Percentiles rank a stretch among this genome's conserved stretches.
Conservation (phyloP, 2,329 filamentous ascomycete genomes). For the Cytospora piceicola region DNA sequence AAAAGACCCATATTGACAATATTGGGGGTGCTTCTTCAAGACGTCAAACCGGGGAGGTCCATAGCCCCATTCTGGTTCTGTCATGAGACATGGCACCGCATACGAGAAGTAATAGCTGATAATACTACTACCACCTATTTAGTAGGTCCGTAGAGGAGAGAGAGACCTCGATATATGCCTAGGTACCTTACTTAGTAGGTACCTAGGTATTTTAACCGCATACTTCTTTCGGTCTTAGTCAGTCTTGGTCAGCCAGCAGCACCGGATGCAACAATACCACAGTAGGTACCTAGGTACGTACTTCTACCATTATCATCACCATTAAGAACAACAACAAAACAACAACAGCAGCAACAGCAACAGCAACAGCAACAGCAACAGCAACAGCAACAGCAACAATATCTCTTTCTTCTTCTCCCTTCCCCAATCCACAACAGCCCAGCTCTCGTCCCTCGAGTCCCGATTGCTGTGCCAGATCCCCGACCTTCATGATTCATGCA, state of each 20-base stretch:
- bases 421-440: not conserved
- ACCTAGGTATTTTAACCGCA: no score
- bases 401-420: not conserved
- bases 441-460: conserved; percentile 1
- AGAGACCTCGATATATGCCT: no score
- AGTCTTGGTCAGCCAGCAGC: no score
- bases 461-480: not conserved
- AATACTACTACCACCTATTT: no score
- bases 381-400: no score
- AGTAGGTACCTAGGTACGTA: no score
- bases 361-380: no score
- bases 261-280: no score
- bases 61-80: not conserved
- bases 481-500: not conserved
- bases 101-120: not conserved
- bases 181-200: no score
- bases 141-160: no score
- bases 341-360: no score
- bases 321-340: not conserved
- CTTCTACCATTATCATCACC: not conserved
- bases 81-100: not conserved
- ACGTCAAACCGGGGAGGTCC: not conserved
- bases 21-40: not conserved
- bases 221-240: no score
- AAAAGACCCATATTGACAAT: not conserved